A percentile compares a stretch with the other conserved stretches of the same genome.
Conservation (phyloP, 1,284 basidiomycete species). For the Macrocystidia cucumis region DNA sequence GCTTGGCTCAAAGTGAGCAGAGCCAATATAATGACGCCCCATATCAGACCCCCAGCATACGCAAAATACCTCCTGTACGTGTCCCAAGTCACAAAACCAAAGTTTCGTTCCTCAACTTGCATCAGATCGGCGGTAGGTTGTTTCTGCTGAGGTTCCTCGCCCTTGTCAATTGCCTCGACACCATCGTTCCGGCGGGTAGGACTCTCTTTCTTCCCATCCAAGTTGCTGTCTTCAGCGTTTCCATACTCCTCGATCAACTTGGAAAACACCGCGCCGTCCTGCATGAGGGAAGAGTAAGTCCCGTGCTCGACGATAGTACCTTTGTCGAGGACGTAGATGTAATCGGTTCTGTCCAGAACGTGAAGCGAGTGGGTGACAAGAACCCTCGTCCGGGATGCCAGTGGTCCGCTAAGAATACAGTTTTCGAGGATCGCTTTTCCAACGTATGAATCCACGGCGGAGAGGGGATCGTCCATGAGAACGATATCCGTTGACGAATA, state of each 20-base stretch:
- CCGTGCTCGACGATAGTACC: conserved; percentile 60
- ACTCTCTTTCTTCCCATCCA: conserved; percentile 14
- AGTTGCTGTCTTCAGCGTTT: conserved; percentile 23
- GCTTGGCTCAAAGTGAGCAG: conserved; percentile 29
- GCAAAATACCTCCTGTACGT: conserved; percentile 49
- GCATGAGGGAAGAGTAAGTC: conserved; percentile 53
- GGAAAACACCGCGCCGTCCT: conserved; percentile 43
- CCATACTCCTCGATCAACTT: conserved; percentile 59
- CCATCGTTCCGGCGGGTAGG: conserved; percentile 18
- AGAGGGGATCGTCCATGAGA: conserved; percentile 65
- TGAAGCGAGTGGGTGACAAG: conserved; percentile 74
- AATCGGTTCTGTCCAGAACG: conserved; percentile 59
- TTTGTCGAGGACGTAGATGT: conserved; percentile 71
- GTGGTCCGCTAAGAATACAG: conserved; percentile 48
- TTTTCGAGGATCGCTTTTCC: conserved; percentile 55
- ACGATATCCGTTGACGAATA: conserved; percentile 73
- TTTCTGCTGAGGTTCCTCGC: conserved; percentile 20
- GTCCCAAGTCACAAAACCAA: conserved; percentile 40
- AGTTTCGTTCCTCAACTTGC: conserved; percentile 48
- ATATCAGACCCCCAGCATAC: conserved; percentile 41
- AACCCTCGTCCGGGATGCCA: conserved; percentile 60
- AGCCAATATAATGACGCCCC: conserved; percentile 34
- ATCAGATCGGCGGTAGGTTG: conserved; percentile 32
- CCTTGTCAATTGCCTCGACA: conserved; percentile 14
- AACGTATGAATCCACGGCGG: conserved; percentile 68